Percentiles rank a stretch among this genome's conserved stretches.
Conservation (phyloP, 2,329 filamentous ascomycete genomes). For the Ophiostoma ulmi region DNA sequence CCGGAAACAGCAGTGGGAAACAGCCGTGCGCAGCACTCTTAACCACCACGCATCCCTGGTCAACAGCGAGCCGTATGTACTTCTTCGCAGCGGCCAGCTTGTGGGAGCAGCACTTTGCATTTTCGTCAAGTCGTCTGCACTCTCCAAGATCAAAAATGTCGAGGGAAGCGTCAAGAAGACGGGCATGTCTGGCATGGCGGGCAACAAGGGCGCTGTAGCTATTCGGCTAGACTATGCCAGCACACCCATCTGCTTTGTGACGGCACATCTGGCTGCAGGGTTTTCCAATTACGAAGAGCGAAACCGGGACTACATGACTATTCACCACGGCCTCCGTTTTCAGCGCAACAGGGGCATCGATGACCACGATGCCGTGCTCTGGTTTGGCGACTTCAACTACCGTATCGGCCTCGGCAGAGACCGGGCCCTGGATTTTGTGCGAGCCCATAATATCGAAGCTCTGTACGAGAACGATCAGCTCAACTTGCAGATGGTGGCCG, state of each 20-base stretch:
- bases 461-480: constrained; percentile 94
- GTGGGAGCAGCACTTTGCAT: constrained; percentile 90
- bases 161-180: constrained; percentile 92
- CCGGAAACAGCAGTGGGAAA: constrained; percentile 80
- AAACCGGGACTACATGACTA: constrained; percentile 87
- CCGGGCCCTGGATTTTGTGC: constrained; percentile 67
- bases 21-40: constrained; percentile 68
- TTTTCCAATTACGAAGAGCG: constrained; percentile 96
- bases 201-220: constrained; percentile 95
- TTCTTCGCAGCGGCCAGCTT: constrained; percentile 85
- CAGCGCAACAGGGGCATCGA: constrained; percentile 87
- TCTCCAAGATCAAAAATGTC: constrained; percentile 87
- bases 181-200: constrained; percentile 93
- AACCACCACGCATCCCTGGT: constrained; percentile 63
- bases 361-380: constrained; percentile 82
- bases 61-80: constrained; percentile 74
- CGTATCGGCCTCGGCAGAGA: constrained; percentile 82
- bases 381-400: constrained; percentile 98
- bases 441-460: constrained; percentile 65
- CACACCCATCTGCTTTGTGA: constrained; percentile 90
- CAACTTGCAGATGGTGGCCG: constrained; percentile 94
- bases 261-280: constrained; percentile 90
- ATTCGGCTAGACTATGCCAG: constrained; percentile 93
- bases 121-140: constrained; percentile 73
- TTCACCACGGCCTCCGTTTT: constrained; percentile 80